A percentile compares a stretch with the other conserved stretches of the same genome.
Evolutionary conservation across 164 flowering plant species (phyloP).

Genomic region (Akebia trifoliata): DNA sequence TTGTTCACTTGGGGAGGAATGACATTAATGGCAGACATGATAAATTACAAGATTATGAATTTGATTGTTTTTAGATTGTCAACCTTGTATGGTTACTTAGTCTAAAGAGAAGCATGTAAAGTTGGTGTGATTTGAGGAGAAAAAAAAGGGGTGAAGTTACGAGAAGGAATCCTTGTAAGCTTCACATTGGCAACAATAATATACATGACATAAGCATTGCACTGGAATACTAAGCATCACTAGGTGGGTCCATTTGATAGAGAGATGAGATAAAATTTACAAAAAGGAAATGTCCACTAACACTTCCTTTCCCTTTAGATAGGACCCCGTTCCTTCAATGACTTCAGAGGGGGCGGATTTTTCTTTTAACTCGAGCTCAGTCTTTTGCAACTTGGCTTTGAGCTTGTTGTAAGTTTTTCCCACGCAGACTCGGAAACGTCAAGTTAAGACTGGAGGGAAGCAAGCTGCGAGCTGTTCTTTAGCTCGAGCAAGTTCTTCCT

Average conservation of each 20-base stretch:
- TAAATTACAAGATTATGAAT: conserved; percentile 11
- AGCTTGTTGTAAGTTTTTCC: no score
- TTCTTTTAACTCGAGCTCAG: no score
- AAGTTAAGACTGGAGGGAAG: no score
- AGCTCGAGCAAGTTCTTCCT: no score
- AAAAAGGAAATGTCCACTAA: conserved; percentile 19
- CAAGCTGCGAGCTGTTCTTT: no score
- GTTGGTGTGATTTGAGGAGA: conserved; percentile 13
- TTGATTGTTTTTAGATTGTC: conserved; percentile 22
- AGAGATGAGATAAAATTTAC: conserved; percentile 26
- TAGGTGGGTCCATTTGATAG: conserved; percentile 18
- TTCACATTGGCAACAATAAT: conserved; percentile 30
- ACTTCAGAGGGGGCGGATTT: no score
- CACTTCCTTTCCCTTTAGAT: conserved; percentile 17
- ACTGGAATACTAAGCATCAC: conserved; percentile 29
- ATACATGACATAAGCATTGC: conserved; percentile 42
- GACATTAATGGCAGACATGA: conserved; percentile 12
- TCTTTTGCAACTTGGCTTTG: no score
- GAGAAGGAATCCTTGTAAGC: conserved; percentile 31
- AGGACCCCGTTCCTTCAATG: no score
- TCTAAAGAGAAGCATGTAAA: conserved; percentile 18
- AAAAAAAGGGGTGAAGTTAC: conserved; percentile 6
- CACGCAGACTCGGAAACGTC: no score
- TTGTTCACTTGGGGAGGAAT: conserved; percentile 2
- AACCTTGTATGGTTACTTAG: conserved; percentile 20